These are phyloP conservation scores for Chlorella vulgaris DNA, from an alignment of 139 green algal species.

Conservation along the genomic window DNA sequence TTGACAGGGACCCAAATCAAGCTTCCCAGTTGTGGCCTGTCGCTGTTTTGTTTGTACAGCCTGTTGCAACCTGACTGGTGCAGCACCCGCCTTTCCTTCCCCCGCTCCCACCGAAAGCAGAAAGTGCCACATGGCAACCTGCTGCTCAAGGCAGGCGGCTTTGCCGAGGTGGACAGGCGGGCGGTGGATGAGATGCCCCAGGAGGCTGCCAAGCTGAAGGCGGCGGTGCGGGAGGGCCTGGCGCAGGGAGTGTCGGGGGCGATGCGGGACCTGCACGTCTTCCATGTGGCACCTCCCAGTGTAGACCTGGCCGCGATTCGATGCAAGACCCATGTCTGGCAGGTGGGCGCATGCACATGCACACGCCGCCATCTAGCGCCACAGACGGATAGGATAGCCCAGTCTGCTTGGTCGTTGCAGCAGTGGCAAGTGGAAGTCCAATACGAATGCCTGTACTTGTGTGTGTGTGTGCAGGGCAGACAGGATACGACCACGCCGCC, in stretches of 20 bases:
- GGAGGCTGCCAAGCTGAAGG: neutral
- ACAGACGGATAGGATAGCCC: too few relatives aligned
- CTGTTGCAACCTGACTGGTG: too few relatives aligned
- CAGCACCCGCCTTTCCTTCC: too few relatives aligned
- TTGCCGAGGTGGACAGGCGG: conserved; percentile 11
- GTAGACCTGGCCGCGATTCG: neutral
- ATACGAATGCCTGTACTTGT: too few relatives aligned
- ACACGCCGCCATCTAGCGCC: too few relatives aligned
- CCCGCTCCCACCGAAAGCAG: too few relatives aligned
- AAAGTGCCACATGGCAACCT: conserved; percentile 13
- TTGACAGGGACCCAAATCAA: too few relatives aligned
- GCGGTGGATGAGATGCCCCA: neutral
- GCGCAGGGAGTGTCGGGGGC: neutral
- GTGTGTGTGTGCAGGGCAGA: neutral
- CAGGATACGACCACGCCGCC: conserved; percentile 14
- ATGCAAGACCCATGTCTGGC: neutral
- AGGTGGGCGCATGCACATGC: neutral
- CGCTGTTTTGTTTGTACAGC: too few relatives aligned
- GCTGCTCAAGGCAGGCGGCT: conserved; percentile 11
- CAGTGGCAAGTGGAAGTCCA: too few relatives aligned
- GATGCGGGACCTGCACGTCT: conserved; percentile 13
- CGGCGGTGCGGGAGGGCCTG: conserved; percentile 19
- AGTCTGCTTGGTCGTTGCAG: too few relatives aligned
- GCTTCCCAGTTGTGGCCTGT: too few relatives aligned
- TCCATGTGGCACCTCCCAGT: neutral